A percentile compares a stretch with the other conserved stretches of the same genome.
These are phyloP conservation scores for Areca catechu DNA, from an alignment of 176 grass and related monocot genomes.

Conservation along the genomic window DNA sequence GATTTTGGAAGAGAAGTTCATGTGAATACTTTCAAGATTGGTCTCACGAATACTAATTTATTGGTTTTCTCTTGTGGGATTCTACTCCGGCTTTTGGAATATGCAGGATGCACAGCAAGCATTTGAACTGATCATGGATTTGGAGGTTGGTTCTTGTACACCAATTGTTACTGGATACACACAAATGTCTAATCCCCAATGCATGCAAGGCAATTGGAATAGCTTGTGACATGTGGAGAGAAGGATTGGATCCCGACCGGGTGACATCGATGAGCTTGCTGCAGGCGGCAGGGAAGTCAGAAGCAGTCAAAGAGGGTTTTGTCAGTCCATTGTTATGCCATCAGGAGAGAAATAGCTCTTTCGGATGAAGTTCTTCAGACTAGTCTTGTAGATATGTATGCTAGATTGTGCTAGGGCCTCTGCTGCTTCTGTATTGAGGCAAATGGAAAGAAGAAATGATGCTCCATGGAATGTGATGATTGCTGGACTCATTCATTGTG, in stretches of 20 bases:
- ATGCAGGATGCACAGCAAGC: constrained; percentile 25
- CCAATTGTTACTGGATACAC: constrained; percentile 44
- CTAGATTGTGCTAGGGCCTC: constrained; percentile 27
- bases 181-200: constrained; percentile 20
- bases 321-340: constrained; percentile 37
- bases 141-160: constrained; percentile 41
- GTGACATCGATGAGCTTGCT: constrained; percentile 50
- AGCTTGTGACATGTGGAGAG: constrained; percentile 22
- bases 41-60: constrained; percentile 33
- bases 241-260: constrained; percentile 34
- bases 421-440: constrained; percentile 23
- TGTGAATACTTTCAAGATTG: constrained; percentile 44
- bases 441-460: constrained; percentile 17
- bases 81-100: constrained; percentile 36
- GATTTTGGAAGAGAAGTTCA: constrained; percentile 33
- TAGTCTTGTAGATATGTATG: constrained; percentile 31
- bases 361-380: constrained; percentile 50
- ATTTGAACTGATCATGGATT: constrained; percentile 34
- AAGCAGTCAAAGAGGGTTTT: constrained; percentile 33
- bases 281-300: constrained; percentile 40
- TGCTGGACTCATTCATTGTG: constrained; percentile 28
- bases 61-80: constrained; percentile 44
- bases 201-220: constrained; percentile 34
- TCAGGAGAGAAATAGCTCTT: constrained; percentile 34
- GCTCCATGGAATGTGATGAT: constrained; percentile 49